Percentiles rank a stretch among this genome's conserved stretches.
Conservation (phyloP, 176 grass and related monocot genomes). For the Cenchrus fungigraminus region DNA sequence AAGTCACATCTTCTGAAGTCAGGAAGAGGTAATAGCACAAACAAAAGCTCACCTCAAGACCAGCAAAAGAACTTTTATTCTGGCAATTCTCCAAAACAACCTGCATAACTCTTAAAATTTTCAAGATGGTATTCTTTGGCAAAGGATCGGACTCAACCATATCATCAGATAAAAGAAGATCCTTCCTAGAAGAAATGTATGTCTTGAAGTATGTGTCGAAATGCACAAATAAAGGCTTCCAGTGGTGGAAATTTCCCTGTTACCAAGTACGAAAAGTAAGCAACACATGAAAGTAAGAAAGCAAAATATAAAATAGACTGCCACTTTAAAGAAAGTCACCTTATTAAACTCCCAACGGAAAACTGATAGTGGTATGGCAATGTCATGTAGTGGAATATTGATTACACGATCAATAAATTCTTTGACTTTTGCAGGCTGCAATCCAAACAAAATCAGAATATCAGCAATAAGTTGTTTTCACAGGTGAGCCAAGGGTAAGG, state of each 20-base stretch:
- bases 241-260: conserved; percentile 98
- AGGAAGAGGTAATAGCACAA: conserved; percentile 1
- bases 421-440: conserved; percentile 97
- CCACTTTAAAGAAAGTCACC: conserved; percentile 48
- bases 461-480: conserved; percentile 31
- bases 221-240: conserved; percentile 96
- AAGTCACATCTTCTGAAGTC: conserved; percentile 9
- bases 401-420: conserved; percentile 97
- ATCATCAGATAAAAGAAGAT: conserved; percentile 90
- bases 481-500: neutral
- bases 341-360: conserved; percentile 97
- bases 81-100: conserved; percentile 97
- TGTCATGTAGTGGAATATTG: conserved; percentile 93
- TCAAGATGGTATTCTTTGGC: conserved; percentile 83
- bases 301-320: neutral
- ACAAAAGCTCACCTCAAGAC: conserved; percentile 79
- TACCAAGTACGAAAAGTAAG: conserved; percentile 39
- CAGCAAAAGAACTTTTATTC: conserved; percentile 81
- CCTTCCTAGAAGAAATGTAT: conserved; percentile 86
- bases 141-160: conserved; percentile 72
- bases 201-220: conserved; percentile 96
- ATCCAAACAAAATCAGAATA: conserved; percentile 44
- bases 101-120: conserved; percentile 96
- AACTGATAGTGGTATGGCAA: conserved; percentile 93
- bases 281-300: neutral